A percentile compares a stretch with the other conserved stretches of the same genome.
Evolutionary conservation across 148 eudicot species (phyloP).

Genomic region (Polygonum maritimum): DNA sequence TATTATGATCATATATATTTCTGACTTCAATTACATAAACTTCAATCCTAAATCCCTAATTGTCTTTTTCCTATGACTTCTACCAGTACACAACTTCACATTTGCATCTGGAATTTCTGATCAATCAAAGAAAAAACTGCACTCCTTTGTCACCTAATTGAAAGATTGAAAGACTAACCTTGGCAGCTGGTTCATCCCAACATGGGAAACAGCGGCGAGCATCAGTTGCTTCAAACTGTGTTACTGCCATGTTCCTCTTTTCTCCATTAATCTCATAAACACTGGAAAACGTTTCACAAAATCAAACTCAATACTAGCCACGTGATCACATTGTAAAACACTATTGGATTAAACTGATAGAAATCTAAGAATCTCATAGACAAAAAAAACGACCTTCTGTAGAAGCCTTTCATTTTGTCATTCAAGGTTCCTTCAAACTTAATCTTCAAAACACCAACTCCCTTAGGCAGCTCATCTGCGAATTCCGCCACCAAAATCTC

Average conservation of each 20-base stretch:
- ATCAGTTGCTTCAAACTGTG: constrained; percentile 97
- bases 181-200: constrained; percentile 99
- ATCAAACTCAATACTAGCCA: not conserved
- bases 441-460: constrained; percentile 53
- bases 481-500: constrained; percentile 78
- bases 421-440: constrained; percentile 71
- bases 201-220: constrained; percentile 96
- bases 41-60: not conserved
- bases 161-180: constrained; percentile 30
- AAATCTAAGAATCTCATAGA: not conserved
- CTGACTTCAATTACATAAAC: not conserved
- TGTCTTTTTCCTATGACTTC: not conserved
- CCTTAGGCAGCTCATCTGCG: constrained; percentile 55
- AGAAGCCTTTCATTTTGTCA: constrained; percentile 96
- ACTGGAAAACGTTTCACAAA: constrained; percentile 22
- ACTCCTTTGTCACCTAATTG: not conserved
- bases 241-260: constrained; percentile 93
- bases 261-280: constrained; percentile 69
- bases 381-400: constrained; percentile 53
- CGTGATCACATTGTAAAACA: not conserved
- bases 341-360: not conserved
- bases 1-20: not conserved
- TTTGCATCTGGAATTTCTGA: not conserved
- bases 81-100: not conserved
- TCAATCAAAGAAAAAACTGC: not conserved